Evolutionary conservation across 164 flowering plant species (phyloP).

Genomic region (Santalum album): DNA sequence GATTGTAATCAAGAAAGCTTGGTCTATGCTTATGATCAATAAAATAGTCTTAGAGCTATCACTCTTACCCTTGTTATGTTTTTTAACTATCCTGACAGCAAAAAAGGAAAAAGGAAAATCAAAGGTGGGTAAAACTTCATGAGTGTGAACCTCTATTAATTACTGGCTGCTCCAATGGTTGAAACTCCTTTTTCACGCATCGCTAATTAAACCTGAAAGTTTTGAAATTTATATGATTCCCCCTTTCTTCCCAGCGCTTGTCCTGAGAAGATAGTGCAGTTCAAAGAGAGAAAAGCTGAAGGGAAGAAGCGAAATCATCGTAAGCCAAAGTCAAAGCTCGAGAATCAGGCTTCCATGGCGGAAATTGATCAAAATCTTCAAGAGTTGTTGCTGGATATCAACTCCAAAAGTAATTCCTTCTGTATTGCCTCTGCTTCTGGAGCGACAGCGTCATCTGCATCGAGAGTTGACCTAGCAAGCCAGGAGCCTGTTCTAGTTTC

Average conservation of each 20-base stretch:
- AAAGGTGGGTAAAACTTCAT: no score
- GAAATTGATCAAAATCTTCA: slow-evolving; percentile 52
- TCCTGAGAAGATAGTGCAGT: slow-evolving; percentile 78
- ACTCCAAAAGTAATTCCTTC: slow-evolving; percentile 18
- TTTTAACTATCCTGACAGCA: no score
- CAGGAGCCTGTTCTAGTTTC: slow-evolving; percentile 1
- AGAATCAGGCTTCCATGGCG: slow-evolving; percentile 14
- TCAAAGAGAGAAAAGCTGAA: slow-evolving; percentile 41
- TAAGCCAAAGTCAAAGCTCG: slow-evolving; percentile 35
- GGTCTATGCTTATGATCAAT: no score
- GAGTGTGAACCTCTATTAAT: no score
- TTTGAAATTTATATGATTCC: neutral
- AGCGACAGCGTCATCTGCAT: neutral
- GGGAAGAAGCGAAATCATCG: slow-evolving; percentile 37
- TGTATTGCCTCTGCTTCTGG: neutral
- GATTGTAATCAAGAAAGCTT: no score
- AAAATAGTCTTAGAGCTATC: no score
- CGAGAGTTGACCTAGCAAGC: slow-evolving; percentile 4
- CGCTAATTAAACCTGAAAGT: no score
- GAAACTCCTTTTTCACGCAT: no score
- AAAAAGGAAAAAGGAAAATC: no score
- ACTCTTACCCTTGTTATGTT: no score
- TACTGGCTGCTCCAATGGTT: no score
- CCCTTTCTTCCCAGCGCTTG: slow-evolving; percentile 48
- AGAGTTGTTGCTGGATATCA: slow-evolving; percentile 42